A percentile compares a stretch with the other conserved stretches of the same genome.
Evolutionary conservation across 73 alveolate species (phyloP).

Genomic region (Durusdinium trenchii): DNA sequence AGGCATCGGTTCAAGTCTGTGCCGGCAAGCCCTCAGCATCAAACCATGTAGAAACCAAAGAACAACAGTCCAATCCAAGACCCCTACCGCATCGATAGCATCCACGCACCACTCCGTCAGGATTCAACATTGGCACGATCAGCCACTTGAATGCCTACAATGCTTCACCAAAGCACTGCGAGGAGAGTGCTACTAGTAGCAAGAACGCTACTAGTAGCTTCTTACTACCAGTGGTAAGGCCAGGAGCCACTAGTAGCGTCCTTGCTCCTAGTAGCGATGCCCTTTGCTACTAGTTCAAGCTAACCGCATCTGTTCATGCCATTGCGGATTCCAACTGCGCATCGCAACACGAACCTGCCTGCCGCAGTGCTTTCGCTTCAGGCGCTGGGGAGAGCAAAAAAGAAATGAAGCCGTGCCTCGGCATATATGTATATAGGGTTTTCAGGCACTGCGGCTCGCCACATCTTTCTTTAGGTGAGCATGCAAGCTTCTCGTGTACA

Average conservation of each 20-base stretch:
- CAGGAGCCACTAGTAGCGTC: no score
- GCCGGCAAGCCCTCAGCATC: constrained; percentile 72
- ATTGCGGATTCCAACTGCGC: neutral
- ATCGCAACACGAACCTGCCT: neutral
- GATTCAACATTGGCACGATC: constrained; percentile 88
- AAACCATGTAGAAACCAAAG: neutral
- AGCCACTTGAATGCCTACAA: constrained; percentile 95
- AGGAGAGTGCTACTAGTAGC: no score
- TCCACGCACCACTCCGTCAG: constrained; percentile 90
- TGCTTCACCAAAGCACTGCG: no score
- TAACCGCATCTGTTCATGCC: no score
- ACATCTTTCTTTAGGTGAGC: neutral
- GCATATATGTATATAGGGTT: neutral
- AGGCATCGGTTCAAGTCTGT: constrained; percentile 71
- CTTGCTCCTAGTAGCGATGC: no score
- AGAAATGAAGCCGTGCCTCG: constrained; percentile 73
- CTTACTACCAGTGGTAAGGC: no score
- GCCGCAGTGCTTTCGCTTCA: constrained; percentile 78
- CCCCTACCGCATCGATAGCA: constrained; percentile 58
- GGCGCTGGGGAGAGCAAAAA: constrained; percentile 78
- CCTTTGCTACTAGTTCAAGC: no score
- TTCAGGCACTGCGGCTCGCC: neutral
- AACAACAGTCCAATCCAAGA: neutral
- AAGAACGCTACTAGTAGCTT: no score
- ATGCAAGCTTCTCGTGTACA: neutral